These are phyloP conservation scores for Cordyceps cicadae DNA, from an alignment of 2,329 filamentous ascomycete genomes.

Conservation along the genomic window DNA sequence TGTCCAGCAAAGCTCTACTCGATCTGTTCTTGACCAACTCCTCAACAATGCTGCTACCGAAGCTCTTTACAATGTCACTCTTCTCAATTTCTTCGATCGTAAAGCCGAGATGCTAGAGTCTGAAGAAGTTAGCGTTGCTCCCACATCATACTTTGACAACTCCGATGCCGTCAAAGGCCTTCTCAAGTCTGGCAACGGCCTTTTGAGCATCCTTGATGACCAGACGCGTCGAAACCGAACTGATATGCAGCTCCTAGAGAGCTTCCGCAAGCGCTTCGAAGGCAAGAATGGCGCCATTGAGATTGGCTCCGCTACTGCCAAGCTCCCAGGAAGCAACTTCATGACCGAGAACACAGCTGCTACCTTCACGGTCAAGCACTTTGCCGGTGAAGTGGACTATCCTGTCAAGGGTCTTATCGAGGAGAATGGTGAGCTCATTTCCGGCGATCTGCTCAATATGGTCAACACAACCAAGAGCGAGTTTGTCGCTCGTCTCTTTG, in stretches of 20 bases:
- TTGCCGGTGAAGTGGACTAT: constrained; percentile 94
- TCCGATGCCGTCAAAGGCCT: constrained; percentile 87
- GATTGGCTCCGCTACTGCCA: constrained; percentile 65
- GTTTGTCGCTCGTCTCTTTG: constrained; percentile 84
- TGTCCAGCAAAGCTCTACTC: constrained; percentile 71
- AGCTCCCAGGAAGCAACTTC: constrained; percentile 83
- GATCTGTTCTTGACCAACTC: constrained; percentile 81
- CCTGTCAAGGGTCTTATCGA: constrained; percentile 79
- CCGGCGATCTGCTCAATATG: constrained; percentile 89
- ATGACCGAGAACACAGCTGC: constrained; percentile 71
- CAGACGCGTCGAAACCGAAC: constrained; percentile 84
- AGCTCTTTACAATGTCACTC: constrained; percentile 81
- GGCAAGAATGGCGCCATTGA: constrained; percentile 87
- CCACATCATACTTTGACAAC: constrained; percentile 97
- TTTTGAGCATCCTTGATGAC: constrained; percentile 91
- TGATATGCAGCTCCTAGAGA: constrained; percentile 85
- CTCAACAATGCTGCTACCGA: constrained; percentile 92
- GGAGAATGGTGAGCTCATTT: constrained; percentile 93
- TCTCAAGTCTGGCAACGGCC: constrained; percentile 83
- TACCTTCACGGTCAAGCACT: constrained; percentile 86
- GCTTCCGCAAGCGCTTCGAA: constrained; percentile 84
- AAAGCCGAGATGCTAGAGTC: constrained; percentile 90
- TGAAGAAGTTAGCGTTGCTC: constrained; percentile 82
- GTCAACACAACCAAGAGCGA: constrained; percentile 80
- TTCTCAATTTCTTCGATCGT: constrained; percentile 93